Percentiles rank a stretch among this genome's conserved stretches.
Evolutionary conservation across 768 basidiomycete genomes (phyloP).

Genomic region (Lactifluus echinatus): DNA sequence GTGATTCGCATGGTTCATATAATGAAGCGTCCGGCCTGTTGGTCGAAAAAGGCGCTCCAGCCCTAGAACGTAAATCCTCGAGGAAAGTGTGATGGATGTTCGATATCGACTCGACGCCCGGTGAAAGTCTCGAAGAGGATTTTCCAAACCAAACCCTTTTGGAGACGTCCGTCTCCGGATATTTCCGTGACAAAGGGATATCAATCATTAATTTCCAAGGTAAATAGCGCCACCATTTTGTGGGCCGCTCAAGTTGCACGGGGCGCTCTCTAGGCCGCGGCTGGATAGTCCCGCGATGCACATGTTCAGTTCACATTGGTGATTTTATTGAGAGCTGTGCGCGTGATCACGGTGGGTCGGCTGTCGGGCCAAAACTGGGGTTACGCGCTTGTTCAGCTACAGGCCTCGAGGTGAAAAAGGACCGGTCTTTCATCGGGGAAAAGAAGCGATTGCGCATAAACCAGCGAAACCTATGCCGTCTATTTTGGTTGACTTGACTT

Average conservation of each 20-base stretch:
- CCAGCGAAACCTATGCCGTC: too few species aligned
- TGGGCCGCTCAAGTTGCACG: background rate
- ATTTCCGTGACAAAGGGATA: background rate
- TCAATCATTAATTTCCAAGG: background rate
- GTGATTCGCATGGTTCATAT: background rate
- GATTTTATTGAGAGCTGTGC: background rate
- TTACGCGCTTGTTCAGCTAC: too few species aligned
- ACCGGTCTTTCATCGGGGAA: too few species aligned
- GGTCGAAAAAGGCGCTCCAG: background rate
- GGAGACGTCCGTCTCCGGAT: background rate
- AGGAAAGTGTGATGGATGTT: background rate
- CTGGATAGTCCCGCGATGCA: background rate
- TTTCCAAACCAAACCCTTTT: background rate
- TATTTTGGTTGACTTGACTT: too few species aligned
- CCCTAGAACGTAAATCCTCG: slow-evolving; percentile 6
- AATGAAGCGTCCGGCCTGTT: background rate
- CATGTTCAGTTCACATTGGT: background rate
- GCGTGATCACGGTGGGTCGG: background rate
- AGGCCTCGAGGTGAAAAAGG: too few species aligned
- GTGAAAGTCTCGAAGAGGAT: background rate
- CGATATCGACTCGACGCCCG: background rate
- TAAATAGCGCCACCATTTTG: too few species aligned
- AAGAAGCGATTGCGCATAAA: too few species aligned
- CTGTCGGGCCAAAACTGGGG: background rate
- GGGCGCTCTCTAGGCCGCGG: background rate